Percentiles rank a stretch among this genome's conserved stretches.
These are phyloP conservation scores for Globisporangium uncinulatum DNA, from an alignment of 352 stramenopile genomes.

Conservation along the genomic window DNA sequence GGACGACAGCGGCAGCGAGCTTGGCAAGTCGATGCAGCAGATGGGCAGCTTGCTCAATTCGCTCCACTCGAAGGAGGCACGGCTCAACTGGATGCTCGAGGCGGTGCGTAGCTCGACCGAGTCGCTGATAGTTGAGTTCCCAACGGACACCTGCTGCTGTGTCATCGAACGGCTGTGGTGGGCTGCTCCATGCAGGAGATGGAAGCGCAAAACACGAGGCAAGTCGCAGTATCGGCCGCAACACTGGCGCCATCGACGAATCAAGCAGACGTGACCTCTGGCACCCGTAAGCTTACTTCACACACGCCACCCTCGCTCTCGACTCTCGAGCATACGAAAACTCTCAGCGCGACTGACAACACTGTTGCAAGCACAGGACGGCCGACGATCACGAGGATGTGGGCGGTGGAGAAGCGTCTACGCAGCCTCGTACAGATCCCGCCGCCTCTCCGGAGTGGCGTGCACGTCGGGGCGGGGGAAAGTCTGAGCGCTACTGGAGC, in stretches of 20 bases:
- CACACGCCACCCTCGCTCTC: too few species aligned
- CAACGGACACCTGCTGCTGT: too few species aligned
- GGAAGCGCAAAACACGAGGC: slow-evolving; percentile 55
- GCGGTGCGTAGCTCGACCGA: slow-evolving; percentile 21
- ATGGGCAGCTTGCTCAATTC: slow-evolving; percentile 35
- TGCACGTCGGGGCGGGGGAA: not conserved
- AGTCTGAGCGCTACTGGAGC: not conserved
- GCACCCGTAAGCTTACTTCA: too few species aligned
- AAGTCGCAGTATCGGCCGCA: not conserved
- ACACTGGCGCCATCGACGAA: too few species aligned
- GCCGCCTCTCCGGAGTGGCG: slow-evolving; percentile 22
- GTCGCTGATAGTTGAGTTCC: not conserved
- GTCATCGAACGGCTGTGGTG: too few species aligned
- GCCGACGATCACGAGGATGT: slow-evolving; percentile 31
- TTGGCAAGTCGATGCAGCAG: slow-evolving; percentile 21
- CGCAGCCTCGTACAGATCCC: slow-evolving; percentile 39
- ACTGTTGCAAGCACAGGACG: slow-evolving; percentile 3
- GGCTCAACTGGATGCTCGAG: slow-evolving; percentile 69
- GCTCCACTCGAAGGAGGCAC: slow-evolving; percentile 53
- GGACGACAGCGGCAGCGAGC: not conserved
- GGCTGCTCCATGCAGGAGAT: slow-evolving; percentile 33
- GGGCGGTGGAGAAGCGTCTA: slow-evolving; percentile 53
- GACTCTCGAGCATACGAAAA: too few species aligned
- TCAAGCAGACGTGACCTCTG: too few species aligned
- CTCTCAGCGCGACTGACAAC: not conserved